Evolutionary conservation across 2,329 filamentous ascomycete genomes (phyloP).

Genomic region (Plectosphaerella cucumerina): DNA sequence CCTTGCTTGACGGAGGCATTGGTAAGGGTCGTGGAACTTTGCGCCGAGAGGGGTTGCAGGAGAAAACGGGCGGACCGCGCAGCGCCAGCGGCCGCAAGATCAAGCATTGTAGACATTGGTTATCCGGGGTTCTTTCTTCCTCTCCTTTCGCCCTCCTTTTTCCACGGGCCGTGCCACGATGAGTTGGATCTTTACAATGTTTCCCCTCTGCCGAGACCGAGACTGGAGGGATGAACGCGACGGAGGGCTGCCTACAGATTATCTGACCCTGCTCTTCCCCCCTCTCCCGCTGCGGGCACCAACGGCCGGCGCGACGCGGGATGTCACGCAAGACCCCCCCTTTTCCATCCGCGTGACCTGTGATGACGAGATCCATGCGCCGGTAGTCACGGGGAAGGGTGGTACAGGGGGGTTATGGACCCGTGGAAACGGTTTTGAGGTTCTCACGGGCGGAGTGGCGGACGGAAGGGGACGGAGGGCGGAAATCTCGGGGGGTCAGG

Average conservation of each 20-base stretch:
- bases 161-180: too few relatives aligned
- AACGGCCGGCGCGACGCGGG: neutral
- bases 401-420: neutral
- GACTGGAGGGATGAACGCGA: neutral
- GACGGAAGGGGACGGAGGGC: neutral
- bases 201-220: neutral
- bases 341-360: neutral
- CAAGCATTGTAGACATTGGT: too few relatives aligned
- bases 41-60: too few relatives aligned
- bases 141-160: too few relatives aligned
- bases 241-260: too few relatives aligned
- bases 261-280: too few relatives aligned
- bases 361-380: neutral
- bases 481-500: constrained; percentile 2
- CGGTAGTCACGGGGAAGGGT: neutral
- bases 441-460: neutral
- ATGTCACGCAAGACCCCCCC: neutral
- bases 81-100: too few relatives aligned
- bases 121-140: too few relatives aligned
- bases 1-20: too few relatives aligned
- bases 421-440: neutral
- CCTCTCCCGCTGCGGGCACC: neutral
- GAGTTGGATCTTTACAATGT: too few relatives aligned
- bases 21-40: too few relatives aligned
- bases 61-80: too few relatives aligned